Percentiles rank a stretch among this genome's conserved stretches.
phyloP scores from a whole-genome alignment of 306 rosid species.

The Castanea sativa region DNA sequence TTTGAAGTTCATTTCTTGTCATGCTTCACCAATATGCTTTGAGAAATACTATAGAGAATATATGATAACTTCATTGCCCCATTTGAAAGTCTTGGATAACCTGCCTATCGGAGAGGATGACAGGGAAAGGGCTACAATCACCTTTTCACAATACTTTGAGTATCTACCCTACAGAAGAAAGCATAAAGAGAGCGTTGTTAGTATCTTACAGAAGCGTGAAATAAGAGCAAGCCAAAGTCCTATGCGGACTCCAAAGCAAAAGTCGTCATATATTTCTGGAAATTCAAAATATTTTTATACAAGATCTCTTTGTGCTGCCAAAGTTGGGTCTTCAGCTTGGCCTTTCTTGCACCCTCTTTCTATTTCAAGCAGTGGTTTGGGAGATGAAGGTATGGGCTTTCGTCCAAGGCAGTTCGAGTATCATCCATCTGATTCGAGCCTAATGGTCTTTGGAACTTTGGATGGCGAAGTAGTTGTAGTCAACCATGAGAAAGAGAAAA shows the following conservation, averaged over 20 bases:
- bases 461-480: conserved; percentile 83
- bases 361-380: conserved; percentile 42
- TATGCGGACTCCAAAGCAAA: conserved; percentile 27
- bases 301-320: conserved; percentile 76
- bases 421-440: conserved; percentile 73
- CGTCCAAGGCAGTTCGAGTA: conserved; percentile 91
- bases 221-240: conserved; percentile 48
- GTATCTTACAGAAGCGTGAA: conserved; percentile 66
- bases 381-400: conserved; percentile 47
- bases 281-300: conserved; percentile 55
- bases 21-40: conserved; percentile 78
- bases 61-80: conserved; percentile 71
- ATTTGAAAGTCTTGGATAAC: conserved; percentile 59
- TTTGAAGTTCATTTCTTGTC: conserved; percentile 51
- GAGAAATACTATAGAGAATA: conserved; percentile 78
- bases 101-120: conserved; percentile 56
- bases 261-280: conserved; percentile 37
- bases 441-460: conserved; percentile 83
- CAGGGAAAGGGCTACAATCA: conserved; percentile 54
- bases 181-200: conserved; percentile 59
- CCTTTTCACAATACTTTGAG: conserved; percentile 58
- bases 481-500: conserved; percentile 68
- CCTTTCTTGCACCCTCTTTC: conserved; percentile 68
- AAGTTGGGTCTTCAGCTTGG: conserved; percentile 78
- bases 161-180: conserved; percentile 66